phyloP scores from a whole-genome alignment of 345 rosid genomes.

The Cardamine chenopodiifolia region DNA sequence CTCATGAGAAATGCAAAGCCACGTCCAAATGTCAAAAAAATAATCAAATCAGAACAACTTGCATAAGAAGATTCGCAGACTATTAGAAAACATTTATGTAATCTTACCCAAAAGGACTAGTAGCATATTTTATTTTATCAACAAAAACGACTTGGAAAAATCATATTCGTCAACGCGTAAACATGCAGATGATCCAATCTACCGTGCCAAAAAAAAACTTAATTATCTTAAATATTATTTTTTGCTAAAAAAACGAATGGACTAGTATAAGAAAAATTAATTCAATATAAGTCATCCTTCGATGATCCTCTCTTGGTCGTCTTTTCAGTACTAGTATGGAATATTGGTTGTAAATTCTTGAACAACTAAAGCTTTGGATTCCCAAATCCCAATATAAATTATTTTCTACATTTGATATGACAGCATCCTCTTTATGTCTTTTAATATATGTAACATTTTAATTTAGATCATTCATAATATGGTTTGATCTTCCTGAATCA shows the following conservation, averaged over 20 bases:
- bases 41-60: not conserved
- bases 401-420: not conserved
- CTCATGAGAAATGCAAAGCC: not conserved
- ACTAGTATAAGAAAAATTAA: not conserved
- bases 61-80: not conserved
- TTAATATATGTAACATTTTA: not conserved
- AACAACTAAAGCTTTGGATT: not conserved
- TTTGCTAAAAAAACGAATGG: not conserved
- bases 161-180: not conserved
- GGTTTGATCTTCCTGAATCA: not conserved
- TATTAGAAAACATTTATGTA: not conserved
- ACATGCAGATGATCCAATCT: not conserved
- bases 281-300: not conserved
- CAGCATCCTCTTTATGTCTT: not conserved
- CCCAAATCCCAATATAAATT: not conserved
- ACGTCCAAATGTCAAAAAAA: not conserved
- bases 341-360: not conserved
- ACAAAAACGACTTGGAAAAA: not conserved
- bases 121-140: not conserved
- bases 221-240: not conserved
- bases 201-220: not conserved
- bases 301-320: constrained; percentile 1
- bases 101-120: not conserved
- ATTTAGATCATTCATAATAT: not conserved
- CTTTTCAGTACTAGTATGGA: not conserved